A percentile compares a stretch with the other conserved stretches of the same genome.
These are phyloP conservation scores for Sesbania bispinosa DNA, from an alignment of 306 rosid genomes.

Conservation along the genomic window DNA sequence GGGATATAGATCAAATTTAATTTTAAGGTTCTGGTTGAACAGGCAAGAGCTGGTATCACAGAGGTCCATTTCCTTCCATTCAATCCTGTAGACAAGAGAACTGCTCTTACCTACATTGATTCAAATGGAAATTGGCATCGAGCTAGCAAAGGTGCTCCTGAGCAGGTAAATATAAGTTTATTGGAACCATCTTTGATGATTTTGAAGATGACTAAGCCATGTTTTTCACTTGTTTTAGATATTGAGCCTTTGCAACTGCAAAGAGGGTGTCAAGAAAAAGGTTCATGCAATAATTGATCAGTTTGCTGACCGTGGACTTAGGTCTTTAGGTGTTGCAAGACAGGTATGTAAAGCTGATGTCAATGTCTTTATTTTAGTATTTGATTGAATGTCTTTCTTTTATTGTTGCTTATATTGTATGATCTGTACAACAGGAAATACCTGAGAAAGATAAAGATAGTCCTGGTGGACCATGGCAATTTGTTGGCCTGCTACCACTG, in stretches of 20 bases:
- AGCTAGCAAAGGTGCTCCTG: conserved; percentile 97
- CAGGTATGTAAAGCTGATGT: conserved; percentile 55
- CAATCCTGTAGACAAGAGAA: conserved; percentile 97
- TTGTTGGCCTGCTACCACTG: conserved; percentile 80
- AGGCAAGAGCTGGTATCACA: conserved; percentile 88
- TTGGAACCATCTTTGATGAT: conserved; percentile 7
- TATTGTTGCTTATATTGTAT: conserved; percentile 13
- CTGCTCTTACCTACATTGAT: conserved; percentile 92
- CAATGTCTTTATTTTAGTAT: not conserved
- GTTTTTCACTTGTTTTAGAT: conserved; percentile 44
- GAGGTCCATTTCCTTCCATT: conserved; percentile 93
- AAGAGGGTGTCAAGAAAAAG: conserved; percentile 67
- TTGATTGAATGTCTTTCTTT: conserved; percentile 13
- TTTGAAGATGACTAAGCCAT: not conserved
- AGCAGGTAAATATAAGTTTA: conserved; percentile 64
- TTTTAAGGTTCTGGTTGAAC: conserved; percentile 23
- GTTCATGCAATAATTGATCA: conserved; percentile 74
- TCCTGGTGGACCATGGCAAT: conserved; percentile 85
- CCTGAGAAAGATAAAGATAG: conserved; percentile 80
- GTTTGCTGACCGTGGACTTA: conserved; percentile 94
- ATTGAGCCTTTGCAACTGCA: conserved; percentile 72
- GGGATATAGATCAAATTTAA: not conserved
- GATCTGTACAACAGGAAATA: conserved; percentile 60
- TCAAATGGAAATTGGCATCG: conserved; percentile 83
- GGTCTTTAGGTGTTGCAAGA: conserved; percentile 88